Conservation (phyloP, 306 rosid genomes). For the Cucumis hystrix region DNA sequence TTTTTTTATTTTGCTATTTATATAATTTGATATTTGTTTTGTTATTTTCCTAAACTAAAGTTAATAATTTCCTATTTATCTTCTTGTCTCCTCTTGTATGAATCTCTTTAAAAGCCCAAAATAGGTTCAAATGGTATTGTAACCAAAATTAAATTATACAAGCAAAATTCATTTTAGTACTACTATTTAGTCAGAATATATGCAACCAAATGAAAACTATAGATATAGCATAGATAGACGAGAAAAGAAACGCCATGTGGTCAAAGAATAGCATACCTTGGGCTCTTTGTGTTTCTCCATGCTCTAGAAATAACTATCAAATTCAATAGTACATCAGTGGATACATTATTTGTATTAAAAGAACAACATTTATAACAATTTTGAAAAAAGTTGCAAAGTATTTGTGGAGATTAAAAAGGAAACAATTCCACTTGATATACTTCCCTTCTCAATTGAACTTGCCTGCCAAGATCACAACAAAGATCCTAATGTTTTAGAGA, state of each 20-base stretch:
- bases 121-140: no score
- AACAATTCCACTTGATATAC: neutral
- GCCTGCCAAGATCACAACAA: conserved; percentile 30
- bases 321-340: conserved; percentile 17
- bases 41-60: no score
- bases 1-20: no score
- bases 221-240: neutral
- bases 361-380: neutral
- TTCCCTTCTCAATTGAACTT: neutral
- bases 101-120: no score
- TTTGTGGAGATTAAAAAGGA: neutral
- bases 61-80: no score
- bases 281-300: conserved; percentile 45
- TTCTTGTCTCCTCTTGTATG: no score
- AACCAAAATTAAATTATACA: no score
- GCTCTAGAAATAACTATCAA: conserved; percentile 68
- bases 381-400: neutral
- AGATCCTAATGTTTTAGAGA: neutral
- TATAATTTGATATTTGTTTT: no score
- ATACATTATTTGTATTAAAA: neutral
- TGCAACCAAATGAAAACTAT: conserved; percentile 4
- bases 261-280: conserved; percentile 30
- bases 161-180: no score
- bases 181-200: neutral
- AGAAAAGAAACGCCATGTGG: neutral